These are phyloP conservation scores for Grigorovia transvaalensis DNA, from an alignment of 805 yeast genomes.

Conservation along the genomic window DNA sequence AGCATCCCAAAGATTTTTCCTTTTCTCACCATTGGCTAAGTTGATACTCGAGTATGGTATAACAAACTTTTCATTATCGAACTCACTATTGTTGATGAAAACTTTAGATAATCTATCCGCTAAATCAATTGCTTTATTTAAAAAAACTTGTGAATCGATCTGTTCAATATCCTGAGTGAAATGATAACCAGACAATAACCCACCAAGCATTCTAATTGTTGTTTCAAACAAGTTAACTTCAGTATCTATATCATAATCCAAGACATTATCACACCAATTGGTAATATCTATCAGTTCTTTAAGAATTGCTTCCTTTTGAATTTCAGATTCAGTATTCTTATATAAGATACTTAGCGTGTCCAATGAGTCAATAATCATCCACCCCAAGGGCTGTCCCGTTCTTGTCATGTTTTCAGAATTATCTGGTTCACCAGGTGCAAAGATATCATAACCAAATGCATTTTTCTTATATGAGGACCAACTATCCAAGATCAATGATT, in stretches of 20 bases:
- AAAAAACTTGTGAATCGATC: constrained; percentile 44
- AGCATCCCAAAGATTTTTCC: constrained; percentile 48
- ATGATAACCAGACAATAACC: constrained; percentile 74
- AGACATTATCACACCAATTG: constrained; percentile 64
- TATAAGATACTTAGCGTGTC: constrained; percentile 79
- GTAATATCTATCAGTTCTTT: constrained; percentile 53
- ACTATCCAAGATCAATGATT: constrained; percentile 56
- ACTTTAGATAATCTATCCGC: constrained; percentile 68
- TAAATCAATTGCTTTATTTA: constrained; percentile 69
- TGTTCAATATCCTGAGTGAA: background rate
- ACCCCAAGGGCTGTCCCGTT: constrained; percentile 58
- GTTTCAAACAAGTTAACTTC: constrained; percentile 82
- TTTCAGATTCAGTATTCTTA: constrained; percentile 17
- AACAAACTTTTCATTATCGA: constrained; percentile 34
- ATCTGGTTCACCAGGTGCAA: constrained; percentile 49
- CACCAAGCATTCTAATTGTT: constrained; percentile 91
- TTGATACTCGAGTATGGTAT: constrained; percentile 75
- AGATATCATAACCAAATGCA: constrained; percentile 82
- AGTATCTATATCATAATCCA: constrained; percentile 62
- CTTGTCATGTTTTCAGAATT: constrained; percentile 66
- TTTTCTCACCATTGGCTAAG: constrained; percentile 51
- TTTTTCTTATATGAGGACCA: constrained; percentile 62
- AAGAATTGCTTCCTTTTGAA: constrained; percentile 22
- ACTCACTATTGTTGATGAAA: constrained; percentile 38
- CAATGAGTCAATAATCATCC: constrained; percentile 84